Evolutionary conservation across 352 stramenopile genomes (phyloP).

Genomic region (Globisporangium iwayamae): DNA sequence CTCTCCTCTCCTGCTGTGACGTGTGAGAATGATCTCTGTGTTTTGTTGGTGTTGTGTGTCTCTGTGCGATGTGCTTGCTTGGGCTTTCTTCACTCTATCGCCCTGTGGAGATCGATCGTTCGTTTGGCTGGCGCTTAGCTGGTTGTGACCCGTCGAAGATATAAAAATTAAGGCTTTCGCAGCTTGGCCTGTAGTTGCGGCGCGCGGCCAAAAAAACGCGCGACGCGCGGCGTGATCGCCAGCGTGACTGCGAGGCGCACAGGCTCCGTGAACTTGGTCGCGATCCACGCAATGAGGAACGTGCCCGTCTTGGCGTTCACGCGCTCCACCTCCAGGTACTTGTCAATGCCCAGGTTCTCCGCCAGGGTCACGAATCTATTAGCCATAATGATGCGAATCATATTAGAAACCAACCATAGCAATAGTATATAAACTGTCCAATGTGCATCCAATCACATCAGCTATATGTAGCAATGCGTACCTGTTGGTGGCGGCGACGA

Average conservation of each 20-base stretch:
- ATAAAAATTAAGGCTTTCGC: constrained; percentile 11
- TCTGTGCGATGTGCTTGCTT: not conserved
- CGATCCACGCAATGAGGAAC: constrained; percentile 82
- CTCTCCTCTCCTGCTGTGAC: not conserved
- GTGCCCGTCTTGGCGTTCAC: constrained; percentile 80
- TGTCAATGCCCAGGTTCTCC: constrained; percentile 66
- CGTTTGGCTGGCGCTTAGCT: not conserved
- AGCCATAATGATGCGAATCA: not conserved
- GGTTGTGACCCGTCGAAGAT: not conserved
- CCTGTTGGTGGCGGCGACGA: constrained; percentile 82
- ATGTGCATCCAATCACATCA: constrained; percentile 8
- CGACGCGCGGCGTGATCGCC: constrained; percentile 72
- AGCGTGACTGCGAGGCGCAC: constrained; percentile 75
- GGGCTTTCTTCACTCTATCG: constrained; percentile 4
- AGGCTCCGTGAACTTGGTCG: constrained; percentile 87
- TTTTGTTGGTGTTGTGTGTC: not conserved
- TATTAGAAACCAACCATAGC: not conserved
- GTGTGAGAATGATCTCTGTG: not conserved
- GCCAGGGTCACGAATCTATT: constrained; percentile 60
- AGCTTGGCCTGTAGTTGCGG: constrained; percentile 49
- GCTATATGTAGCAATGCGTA: constrained; percentile 13
- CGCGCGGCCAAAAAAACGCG: constrained; percentile 63
- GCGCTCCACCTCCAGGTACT: constrained; percentile 77
- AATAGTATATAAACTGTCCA: not conserved
- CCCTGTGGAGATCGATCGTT: not conserved